phyloP scores from a whole-genome alignment of 768 basidiomycete genomes.

The Butyriboletus loyo region DNA sequence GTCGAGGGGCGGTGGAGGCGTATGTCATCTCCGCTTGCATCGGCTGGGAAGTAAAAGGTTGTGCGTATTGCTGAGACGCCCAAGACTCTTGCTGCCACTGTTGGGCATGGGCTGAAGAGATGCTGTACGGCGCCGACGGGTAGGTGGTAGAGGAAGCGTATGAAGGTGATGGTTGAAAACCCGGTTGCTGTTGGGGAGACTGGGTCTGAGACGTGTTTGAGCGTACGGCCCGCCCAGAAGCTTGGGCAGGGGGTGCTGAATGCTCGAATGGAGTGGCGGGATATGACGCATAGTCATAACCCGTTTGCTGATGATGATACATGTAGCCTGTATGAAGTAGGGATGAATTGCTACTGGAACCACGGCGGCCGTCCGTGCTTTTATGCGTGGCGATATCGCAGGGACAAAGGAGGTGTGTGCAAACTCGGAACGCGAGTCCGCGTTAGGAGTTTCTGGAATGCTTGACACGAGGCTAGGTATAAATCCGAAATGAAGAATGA shows the following conservation, averaged over 20 bases:
- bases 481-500: conserved; percentile 35
- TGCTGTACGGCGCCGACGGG: conserved; percentile 29
- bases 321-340: conserved; percentile 52
- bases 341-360: conserved; percentile 33
- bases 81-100: conserved; percentile 44
- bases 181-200: conserved; percentile 27
- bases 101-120: conserved; percentile 29
- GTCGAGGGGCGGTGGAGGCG: conserved; percentile 30
- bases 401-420: conserved; percentile 23
- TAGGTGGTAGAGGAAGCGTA: conserved; percentile 30
- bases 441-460: conserved; percentile 29
- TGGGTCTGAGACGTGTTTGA: conserved; percentile 33
- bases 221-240: conserved; percentile 29
- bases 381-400: conserved; percentile 31
- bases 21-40: conserved; percentile 36
- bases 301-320: conserved; percentile 48
- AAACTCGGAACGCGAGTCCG: conserved; percentile 30
- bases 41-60: conserved; percentile 33
- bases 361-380: conserved; percentile 25
- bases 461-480: conserved; percentile 35
- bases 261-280: conserved; percentile 28
- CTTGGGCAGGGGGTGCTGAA: conserved; percentile 26
- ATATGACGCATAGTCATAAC: conserved; percentile 53
- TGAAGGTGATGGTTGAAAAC: conserved; percentile 27
- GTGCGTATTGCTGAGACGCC: conserved; percentile 33